A percentile compares a stretch with the other conserved stretches of the same genome.
Conservation (phyloP, 148 eudicot genomes). For the Talinum fruticosum region DNA sequence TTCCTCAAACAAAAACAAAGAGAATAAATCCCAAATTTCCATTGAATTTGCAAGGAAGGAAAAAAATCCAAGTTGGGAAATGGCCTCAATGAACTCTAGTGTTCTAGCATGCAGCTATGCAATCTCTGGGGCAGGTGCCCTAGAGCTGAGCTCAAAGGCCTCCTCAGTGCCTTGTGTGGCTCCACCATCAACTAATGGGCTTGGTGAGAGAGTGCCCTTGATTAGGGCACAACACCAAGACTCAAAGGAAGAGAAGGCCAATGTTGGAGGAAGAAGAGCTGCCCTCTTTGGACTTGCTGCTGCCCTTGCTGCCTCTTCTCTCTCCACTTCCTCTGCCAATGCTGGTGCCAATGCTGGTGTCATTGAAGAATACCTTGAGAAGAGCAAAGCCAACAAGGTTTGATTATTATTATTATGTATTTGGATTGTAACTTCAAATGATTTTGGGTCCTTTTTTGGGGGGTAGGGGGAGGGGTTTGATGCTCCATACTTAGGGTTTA, state of each 20-base stretch:
- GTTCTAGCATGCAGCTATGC: slow-evolving; percentile 82
- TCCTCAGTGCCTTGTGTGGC: slow-evolving; percentile 40
- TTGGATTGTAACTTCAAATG: no score
- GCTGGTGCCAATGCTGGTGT: no score
- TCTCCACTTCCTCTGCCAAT: slow-evolving; percentile 56
- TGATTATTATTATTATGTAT: no score
- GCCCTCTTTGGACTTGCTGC: slow-evolving; percentile 75
- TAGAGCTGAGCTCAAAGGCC: slow-evolving; percentile 58
- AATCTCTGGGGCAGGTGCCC: slow-evolving; percentile 36
- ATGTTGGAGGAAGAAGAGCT: slow-evolving; percentile 60
- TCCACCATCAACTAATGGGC: slow-evolving; percentile 20
- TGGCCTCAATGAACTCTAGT: slow-evolving; percentile 40
- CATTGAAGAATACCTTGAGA: slow-evolving; percentile 81
- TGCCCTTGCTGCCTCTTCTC: slow-evolving; percentile 47
- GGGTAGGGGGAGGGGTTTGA: no score
- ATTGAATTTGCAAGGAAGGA: neutral
- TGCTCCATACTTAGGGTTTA: no score
- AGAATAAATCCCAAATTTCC: neutral
- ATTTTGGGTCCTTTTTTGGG: no score
- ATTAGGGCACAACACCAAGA: slow-evolving; percentile 58
- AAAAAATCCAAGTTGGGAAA: neutral
- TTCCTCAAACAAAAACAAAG: neutral
- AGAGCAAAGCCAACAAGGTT: slow-evolving; percentile 94
- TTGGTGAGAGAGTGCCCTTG: slow-evolving; percentile 40
- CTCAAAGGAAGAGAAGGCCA: slow-evolving; percentile 17